A percentile compares a stretch with the other conserved stretches of the same genome.
Conservation (phyloP, 768 basidiomycete species). For the Pisolithus microcarpus region DNA sequence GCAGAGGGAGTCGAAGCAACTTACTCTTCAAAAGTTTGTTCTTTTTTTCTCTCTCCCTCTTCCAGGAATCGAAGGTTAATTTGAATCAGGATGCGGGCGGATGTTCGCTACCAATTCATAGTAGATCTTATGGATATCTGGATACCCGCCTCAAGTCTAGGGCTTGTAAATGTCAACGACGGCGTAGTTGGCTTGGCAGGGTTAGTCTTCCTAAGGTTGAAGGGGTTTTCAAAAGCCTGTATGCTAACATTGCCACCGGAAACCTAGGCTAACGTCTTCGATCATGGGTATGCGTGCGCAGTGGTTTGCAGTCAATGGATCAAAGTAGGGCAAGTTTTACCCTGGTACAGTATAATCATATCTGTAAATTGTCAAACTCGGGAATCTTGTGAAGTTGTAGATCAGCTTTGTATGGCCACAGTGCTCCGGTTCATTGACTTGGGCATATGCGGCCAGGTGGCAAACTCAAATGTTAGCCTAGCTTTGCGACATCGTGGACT, state of each 20-base stretch:
- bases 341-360: background rate
- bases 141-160: constrained; percentile 82
- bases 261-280: constrained; percentile 57
- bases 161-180: constrained; percentile 71
- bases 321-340: constrained; percentile 26
- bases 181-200: constrained; percentile 81
- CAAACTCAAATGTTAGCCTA: too few relatives aligned
- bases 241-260: constrained; percentile 1
- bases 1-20: constrained; percentile 58
- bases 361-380: background rate
- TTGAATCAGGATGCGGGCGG: constrained; percentile 43
- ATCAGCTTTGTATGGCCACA: too few relatives aligned
- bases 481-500: too few relatives aligned
- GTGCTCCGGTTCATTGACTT: too few relatives aligned
- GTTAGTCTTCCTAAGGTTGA: constrained; percentile 36
- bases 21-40: constrained; percentile 47
- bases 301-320: constrained; percentile 47
- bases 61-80: constrained; percentile 3
- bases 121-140: constrained; percentile 84
- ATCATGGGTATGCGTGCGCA: constrained; percentile 61
- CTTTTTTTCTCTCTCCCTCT: background rate
- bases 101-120: constrained; percentile 70
- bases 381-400: too few relatives aligned
- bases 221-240: background rate
- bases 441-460: too few relatives aligned